Conservation (phyloP, 345 rosid genomes). For the Laguncularia racemosa region DNA sequence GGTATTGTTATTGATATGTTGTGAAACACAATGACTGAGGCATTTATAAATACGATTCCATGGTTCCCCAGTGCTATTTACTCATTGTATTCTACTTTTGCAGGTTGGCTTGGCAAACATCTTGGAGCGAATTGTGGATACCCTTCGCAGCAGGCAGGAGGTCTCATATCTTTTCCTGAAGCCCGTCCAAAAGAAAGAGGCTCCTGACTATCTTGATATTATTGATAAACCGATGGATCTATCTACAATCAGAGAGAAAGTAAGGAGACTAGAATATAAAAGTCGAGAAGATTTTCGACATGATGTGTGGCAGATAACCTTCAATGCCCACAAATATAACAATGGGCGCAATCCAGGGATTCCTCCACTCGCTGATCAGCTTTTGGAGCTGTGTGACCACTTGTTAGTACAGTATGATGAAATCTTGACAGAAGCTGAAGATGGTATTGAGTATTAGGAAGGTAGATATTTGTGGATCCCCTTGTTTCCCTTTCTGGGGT, state of each 20-base stretch:
- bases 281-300: constrained; percentile 63
- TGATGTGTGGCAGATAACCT: constrained; percentile 78
- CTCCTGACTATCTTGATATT: constrained; percentile 70
- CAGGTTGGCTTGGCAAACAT: constrained; percentile 88
- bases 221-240: constrained; percentile 82
- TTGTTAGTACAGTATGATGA: constrained; percentile 38
- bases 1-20: no score
- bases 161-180: constrained; percentile 81
- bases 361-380: constrained; percentile 96
- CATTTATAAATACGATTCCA: no score
- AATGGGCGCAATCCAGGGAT: constrained; percentile 78
- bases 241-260: constrained; percentile 75
- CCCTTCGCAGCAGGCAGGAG: constrained; percentile 45
- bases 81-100: neutral
- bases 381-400: constrained; percentile 83
- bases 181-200: constrained; percentile 87
- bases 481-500: no score
- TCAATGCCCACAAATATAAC: constrained; percentile 77
- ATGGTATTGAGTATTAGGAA: constrained; percentile 30
- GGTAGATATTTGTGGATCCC: no score
- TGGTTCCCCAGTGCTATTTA: no score
- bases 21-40: no score
- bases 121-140: constrained; percentile 69
- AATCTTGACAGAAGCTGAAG: constrained; percentile 59
- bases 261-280: constrained; percentile 76